Evolutionary conservation across 176 grass and related monocot species (phyloP), one percentile per base, ranked within the genome.

Genomic region (Aegilops tauschii): DNA sequence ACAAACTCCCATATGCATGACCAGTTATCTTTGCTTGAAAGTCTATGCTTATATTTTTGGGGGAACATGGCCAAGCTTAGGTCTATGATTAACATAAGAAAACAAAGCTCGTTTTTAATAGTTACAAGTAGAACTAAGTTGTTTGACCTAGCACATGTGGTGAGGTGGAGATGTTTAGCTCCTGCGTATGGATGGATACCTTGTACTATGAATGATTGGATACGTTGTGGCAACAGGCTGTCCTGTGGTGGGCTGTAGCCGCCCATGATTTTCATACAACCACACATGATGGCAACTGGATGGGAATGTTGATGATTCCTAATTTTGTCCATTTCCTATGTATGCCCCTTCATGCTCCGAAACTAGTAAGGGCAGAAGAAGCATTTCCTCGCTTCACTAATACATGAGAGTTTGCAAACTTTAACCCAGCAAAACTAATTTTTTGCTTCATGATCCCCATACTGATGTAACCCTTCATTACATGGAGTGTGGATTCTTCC

Each of bases 161-260:
- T 80, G 71, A 67, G 23, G 34, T 80, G 35, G 44, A 45, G 9
- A 25, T 64, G 72, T 25, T 5, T 71, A 34, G 65, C 30, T 12
- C 10, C 18, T 67, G 32, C 23, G 5, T 34, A 59, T 79, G 56
- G 23, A 54, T 12, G 32, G 8, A 54, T 32, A 36, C 11, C 17
- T 31, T 73, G 40, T 28, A 65, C 64, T 1, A 47, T 75, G 13
- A 29, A 18, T 29, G 59, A 80, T 80, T 66, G 78, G 12, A 47
- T 65, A 45, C 42, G 29, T 75, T 17, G 56, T 84, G 69, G 35
- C 9, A 36, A 80, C 76, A 76, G 34, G 30, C 61, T 84, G 64
- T 81, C 82, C 40, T 42, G 40, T 50, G 80, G 66, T 50, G 80
- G 66, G 44, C 44, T 47, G 12, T 47, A 0, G 44, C 7, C 56